phyloP scores from a whole-genome alignment of 192 early-diverging fungal species.

The Podila minutissima region DNA sequence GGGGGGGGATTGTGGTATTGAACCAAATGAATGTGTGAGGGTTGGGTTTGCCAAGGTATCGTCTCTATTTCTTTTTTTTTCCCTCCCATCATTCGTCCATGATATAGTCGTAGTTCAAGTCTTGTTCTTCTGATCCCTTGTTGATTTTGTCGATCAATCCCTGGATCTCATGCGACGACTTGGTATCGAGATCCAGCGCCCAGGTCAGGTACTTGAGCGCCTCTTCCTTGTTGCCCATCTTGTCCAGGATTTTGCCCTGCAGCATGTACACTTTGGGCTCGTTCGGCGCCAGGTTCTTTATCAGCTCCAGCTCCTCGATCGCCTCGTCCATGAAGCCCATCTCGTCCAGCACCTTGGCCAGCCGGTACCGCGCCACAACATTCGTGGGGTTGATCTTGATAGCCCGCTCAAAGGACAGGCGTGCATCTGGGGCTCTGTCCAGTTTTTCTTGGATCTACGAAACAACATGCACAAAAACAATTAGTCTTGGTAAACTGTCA shows the following conservation, averaged over 20 bases:
- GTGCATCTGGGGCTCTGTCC: constrained; percentile 62
- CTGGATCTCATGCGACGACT: constrained; percentile 52
- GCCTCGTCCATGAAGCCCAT: constrained; percentile 72
- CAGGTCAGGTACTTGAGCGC: constrained; percentile 69
- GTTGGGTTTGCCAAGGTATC: too few relatives aligned
- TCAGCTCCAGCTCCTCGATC: constrained; percentile 64
- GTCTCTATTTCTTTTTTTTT: too few relatives aligned
- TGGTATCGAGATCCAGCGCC: constrained; percentile 70
- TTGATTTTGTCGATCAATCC: constrained; percentile 57
- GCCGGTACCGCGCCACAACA: constrained; percentile 71
- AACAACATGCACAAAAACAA: neutral
- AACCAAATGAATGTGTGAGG: neutral
- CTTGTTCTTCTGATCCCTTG: constrained; percentile 18
- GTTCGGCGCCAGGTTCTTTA: constrained; percentile 57
- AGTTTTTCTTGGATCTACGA: constrained; percentile 65
- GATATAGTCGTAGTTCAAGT: constrained; percentile 15
- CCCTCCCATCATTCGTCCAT: constrained; percentile 5
- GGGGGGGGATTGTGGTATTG: neutral
- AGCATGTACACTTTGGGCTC: constrained; percentile 73
- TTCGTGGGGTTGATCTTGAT: constrained; percentile 59
- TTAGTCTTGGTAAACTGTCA: neutral
- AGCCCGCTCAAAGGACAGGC: constrained; percentile 70
- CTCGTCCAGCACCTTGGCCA: constrained; percentile 69
- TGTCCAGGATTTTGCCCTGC: constrained; percentile 65
- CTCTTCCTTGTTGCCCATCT: constrained; percentile 57